Evolutionary conservation across 805 yeast genomes (phyloP).

Genomic region (Teunomyces tritomae): DNA sequence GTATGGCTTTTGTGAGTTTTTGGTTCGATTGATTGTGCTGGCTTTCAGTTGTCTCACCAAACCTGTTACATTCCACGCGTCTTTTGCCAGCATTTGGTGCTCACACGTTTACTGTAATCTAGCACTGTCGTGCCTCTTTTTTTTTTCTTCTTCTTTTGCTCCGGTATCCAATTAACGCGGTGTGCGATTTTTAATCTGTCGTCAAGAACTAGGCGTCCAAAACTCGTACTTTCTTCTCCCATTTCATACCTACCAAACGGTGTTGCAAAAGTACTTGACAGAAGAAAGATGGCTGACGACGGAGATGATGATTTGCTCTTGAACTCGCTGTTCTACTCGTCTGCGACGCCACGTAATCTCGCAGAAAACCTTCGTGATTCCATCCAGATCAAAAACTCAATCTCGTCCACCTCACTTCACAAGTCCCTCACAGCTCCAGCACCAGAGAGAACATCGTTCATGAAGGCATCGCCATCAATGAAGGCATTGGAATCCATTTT

Average conservation of each 20-base stretch:
- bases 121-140: not conserved
- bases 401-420: slow-evolving; percentile 24
- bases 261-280: not conserved
- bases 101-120: not conserved
- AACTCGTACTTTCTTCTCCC: not conserved
- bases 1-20: not conserved
- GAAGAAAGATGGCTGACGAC: not conserved
- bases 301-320: slow-evolving; percentile 29
- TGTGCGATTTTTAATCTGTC: not conserved
- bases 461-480: slow-evolving; percentile 41
- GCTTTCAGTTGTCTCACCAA: not conserved
- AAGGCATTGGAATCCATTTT: slow-evolving; percentile 39
- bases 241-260: not conserved
- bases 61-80: not conserved
- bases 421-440: slow-evolving; percentile 3
- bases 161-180: not conserved
- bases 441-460: slow-evolving; percentile 21
- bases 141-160: not conserved
- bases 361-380: slow-evolving; percentile 23
- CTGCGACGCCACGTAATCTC: slow-evolving; percentile 23
- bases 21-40: too few relatives aligned
- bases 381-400: slow-evolving; percentile 25
- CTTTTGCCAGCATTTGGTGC: not conserved
- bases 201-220: too few relatives aligned
- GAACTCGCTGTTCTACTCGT: slow-evolving; percentile 33